Percentiles rank a stretch among this genome's conserved stretches.
phyloP scores from a whole-genome alignment of 208 protist species.

The Crithidia expoeki region DNA sequence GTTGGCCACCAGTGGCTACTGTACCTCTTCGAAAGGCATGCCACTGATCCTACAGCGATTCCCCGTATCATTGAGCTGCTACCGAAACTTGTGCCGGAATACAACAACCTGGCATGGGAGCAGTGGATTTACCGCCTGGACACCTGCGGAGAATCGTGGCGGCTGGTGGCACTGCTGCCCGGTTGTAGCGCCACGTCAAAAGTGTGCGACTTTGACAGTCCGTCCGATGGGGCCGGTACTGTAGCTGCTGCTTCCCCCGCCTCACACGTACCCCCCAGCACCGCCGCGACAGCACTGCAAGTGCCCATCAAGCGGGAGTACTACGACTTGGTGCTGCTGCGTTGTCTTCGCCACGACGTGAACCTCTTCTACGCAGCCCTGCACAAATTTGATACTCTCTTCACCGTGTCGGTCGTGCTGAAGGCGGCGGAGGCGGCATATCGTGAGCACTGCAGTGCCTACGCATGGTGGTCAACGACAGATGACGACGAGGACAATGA shows the following conservation, averaged over 20 bases:
- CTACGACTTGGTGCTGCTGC: slow-evolving; percentile 76
- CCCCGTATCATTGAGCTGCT: slow-evolving; percentile 35
- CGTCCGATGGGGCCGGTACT: background rate
- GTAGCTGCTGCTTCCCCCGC: background rate
- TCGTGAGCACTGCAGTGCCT: slow-evolving; percentile 23
- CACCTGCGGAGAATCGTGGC: slow-evolving; percentile 54
- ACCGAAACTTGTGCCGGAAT: slow-evolving; percentile 25
- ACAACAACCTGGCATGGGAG: slow-evolving; percentile 58
- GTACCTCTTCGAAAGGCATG: slow-evolving; percentile 27
- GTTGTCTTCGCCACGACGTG: slow-evolving; percentile 48
- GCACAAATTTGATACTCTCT: slow-evolving; percentile 32
- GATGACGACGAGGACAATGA: slow-evolving; percentile 8
- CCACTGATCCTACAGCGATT: slow-evolving; percentile 11
- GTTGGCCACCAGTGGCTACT: slow-evolving; percentile 38
- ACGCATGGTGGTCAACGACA: slow-evolving; percentile 21
- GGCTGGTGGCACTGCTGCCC: slow-evolving; percentile 60
- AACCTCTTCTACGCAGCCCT: slow-evolving; percentile 38
- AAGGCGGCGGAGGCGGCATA: slow-evolving; percentile 50
- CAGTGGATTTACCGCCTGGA: slow-evolving; percentile 72
- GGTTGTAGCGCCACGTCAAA: slow-evolving; percentile 19
- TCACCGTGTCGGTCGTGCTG: slow-evolving; percentile 41
- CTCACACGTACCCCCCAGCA: background rate
- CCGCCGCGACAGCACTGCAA: slow-evolving; percentile 6
- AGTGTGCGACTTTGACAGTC: slow-evolving; percentile 16
- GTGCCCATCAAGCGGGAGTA: slow-evolving; percentile 52